phyloP scores from a whole-genome alignment of 176 grass and related monocot genomes.

The Aechmea fasciata region DNA sequence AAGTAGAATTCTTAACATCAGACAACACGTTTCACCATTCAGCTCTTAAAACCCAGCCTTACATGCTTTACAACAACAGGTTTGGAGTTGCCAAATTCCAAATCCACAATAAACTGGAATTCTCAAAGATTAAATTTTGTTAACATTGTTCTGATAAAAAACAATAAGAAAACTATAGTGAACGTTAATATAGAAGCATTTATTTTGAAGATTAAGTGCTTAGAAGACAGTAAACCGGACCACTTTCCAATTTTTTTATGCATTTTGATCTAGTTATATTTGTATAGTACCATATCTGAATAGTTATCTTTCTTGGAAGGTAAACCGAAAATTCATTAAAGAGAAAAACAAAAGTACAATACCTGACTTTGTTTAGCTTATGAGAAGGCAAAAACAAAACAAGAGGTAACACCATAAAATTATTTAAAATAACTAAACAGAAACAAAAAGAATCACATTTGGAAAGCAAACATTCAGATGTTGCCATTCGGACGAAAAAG shows the following conservation, averaged over 20 bases:
- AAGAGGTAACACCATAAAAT: no score
- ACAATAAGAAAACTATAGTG: background rate
- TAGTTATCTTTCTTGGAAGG: no score
- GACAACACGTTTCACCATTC: background rate
- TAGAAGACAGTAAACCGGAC: no score
- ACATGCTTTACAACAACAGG: background rate
- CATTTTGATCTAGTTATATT: no score
- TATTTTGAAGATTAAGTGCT: background rate
- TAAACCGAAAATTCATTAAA: no score
- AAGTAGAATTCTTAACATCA: constrained; percentile 11
- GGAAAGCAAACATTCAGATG: constrained; percentile 18
- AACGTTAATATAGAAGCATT: background rate
- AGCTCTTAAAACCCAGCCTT: constrained; percentile 6
- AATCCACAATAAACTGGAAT: background rate
- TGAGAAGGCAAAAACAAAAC: no score
- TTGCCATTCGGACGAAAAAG: background rate
- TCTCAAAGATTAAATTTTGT: background rate
- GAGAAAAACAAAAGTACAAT: no score
- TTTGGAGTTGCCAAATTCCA: background rate
- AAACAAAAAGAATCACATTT: no score
- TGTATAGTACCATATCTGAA: no score
- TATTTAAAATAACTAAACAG: no score
- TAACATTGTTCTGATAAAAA: background rate
- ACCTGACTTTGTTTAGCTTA: no score
- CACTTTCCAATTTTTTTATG: no score